These are phyloP conservation scores for Glonium stellatum DNA, from an alignment of 495 filamentous ascomycete genomes.

Conservation along the genomic window DNA sequence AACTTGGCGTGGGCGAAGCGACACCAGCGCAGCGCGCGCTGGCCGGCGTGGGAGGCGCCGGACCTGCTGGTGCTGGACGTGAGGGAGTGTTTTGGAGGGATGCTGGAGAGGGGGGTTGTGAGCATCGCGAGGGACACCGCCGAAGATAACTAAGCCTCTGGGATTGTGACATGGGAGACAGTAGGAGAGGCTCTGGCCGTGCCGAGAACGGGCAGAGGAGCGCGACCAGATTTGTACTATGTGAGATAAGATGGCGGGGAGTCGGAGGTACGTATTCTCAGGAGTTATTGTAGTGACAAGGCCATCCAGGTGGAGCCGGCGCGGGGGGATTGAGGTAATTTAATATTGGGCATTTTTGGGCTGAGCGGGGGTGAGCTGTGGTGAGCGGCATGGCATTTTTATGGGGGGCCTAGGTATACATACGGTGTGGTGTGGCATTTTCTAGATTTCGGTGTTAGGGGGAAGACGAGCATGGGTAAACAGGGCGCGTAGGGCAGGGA, in stretches of 20 bases:
- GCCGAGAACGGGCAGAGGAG: neutral
- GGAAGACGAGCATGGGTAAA: too few relatives aligned
- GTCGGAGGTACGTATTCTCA: neutral
- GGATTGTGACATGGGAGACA: too few relatives aligned
- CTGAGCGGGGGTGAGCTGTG: neutral
- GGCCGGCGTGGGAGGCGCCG: conserved; percentile 35
- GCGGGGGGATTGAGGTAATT: neutral
- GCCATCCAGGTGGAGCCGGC: neutral
- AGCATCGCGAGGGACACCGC: neutral
- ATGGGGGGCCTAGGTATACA: neutral
- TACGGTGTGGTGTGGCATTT: neutral
- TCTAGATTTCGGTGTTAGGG: too few relatives aligned
- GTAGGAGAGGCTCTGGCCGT: too few relatives aligned
- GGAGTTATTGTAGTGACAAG: neutral
- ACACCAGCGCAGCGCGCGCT: conserved; percentile 28
- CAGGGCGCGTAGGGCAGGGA: too few relatives aligned
- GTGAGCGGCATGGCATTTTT: neutral
- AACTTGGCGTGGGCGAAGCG: conserved; percentile 32
- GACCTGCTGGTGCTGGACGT: conserved; percentile 34
- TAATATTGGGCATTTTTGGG: conserved; percentile 1
- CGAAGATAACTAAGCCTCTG: too few relatives aligned
- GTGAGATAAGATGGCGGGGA: neutral
- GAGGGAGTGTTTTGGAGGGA: conserved; percentile 30
- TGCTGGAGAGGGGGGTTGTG: neutral
- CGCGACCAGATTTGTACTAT: neutral